Evolutionary conservation across 208 protist genomes (phyloP).

Genomic region (Crithidia thermophila): DNA sequence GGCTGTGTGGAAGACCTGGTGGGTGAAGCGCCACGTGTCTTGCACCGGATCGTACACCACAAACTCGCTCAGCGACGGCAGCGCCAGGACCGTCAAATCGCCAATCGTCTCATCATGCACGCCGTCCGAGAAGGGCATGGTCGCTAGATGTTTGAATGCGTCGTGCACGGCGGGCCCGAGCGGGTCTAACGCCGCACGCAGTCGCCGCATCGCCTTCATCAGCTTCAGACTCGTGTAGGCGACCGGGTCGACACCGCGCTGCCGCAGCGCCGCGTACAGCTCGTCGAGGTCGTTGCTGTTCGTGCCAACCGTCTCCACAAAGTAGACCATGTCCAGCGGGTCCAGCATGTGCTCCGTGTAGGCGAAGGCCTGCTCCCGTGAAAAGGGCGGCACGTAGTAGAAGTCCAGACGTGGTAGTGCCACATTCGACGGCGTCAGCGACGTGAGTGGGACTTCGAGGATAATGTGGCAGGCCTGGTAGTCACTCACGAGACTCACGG

Average conservation of each 20-base stretch:
- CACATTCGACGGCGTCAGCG: slow-evolving; percentile 53
- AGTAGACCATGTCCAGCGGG: slow-evolving; percentile 71
- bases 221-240: slow-evolving; percentile 71
- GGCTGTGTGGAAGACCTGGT: slow-evolving; percentile 82
- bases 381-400: slow-evolving; percentile 77
- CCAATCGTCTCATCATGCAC: slow-evolving; percentile 42
- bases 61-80: slow-evolving; percentile 61
- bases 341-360: slow-evolving; percentile 83
- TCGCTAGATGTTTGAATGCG: slow-evolving; percentile 54
- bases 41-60: slow-evolving; percentile 82
- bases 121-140: slow-evolving; percentile 55
- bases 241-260: slow-evolving; percentile 52
- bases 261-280: slow-evolving; percentile 69
- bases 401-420: slow-evolving; percentile 77
- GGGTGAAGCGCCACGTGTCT: slow-evolving; percentile 77
- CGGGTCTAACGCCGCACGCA: slow-evolving; percentile 42
- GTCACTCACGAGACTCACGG: slow-evolving; percentile 71
- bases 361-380: slow-evolving; percentile 59
- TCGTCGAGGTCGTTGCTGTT: slow-evolving; percentile 88
- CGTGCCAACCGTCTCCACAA: slow-evolving; percentile 76
- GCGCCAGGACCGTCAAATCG: slow-evolving; percentile 50
- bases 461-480: slow-evolving; percentile 70
- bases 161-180: slow-evolving; percentile 32
- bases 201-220: slow-evolving; percentile 70
- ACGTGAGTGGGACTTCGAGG: slow-evolving; percentile 74